phyloP scores from a whole-genome alignment of 495 filamentous ascomycete genomes.

The Alectoria sarmentosa region DNA sequence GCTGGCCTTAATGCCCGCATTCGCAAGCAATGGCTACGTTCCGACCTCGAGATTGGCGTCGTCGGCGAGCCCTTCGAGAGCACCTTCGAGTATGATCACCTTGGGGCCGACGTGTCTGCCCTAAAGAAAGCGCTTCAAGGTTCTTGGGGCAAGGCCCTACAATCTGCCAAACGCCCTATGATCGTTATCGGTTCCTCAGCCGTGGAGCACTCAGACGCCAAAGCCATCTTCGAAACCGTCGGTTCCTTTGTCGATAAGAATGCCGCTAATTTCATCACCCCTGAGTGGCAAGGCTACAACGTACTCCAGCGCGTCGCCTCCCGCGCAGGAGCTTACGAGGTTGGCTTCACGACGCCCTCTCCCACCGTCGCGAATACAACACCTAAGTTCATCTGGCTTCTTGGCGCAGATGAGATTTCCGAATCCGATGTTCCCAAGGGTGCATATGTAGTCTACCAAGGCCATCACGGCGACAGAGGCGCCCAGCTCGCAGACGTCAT shows the following conservation, averaged over 20 bases:
- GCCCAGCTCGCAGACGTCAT: constrained; percentile 91
- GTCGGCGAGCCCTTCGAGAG: constrained; percentile 87
- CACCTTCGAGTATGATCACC: constrained; percentile 87
- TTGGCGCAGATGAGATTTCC: constrained; percentile 87
- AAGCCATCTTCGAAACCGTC: constrained; percentile 84
- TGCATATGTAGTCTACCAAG: constrained; percentile 95
- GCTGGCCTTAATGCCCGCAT: constrained; percentile 93
- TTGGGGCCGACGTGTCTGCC: constrained; percentile 67
- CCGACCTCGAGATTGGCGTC: constrained; percentile 86
- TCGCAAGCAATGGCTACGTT: constrained; percentile 93
- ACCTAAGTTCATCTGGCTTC: constrained; percentile 93
- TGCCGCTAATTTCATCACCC: constrained; percentile 73
- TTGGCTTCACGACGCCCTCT: constrained; percentile 85
- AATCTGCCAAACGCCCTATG: constrained; percentile 84
- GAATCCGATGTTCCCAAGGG: constrained; percentile 80
- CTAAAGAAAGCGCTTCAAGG: constrained; percentile 83
- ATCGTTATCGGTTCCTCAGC: constrained; percentile 89
- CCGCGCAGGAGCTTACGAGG: constrained; percentile 84
- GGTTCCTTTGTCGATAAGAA: constrained; percentile 90
- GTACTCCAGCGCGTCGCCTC: constrained; percentile 90
- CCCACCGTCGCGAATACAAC: constrained; percentile 67
- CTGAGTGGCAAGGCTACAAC: constrained; percentile 97
- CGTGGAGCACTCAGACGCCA: constrained; percentile 81
- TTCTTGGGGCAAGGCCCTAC: constrained; percentile 82
- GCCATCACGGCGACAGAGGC: constrained; percentile 91